phyloP scores from a whole-genome alignment of 2,329 filamentous ascomycete species.

The Ceratocystis papillata region DNA sequence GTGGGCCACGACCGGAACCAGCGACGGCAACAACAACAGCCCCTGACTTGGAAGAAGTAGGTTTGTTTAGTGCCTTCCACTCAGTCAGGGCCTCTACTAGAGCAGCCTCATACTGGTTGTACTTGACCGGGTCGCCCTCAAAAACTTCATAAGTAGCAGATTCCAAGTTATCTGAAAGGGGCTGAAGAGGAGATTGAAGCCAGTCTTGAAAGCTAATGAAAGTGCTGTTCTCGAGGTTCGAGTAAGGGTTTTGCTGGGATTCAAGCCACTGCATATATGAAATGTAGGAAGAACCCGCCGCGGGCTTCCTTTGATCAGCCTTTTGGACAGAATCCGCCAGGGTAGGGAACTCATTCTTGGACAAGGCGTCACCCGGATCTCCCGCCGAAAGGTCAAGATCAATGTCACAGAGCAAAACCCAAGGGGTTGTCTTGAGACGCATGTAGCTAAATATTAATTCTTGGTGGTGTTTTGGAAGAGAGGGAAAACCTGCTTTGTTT shows the following conservation, averaged over 20 bases:
- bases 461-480: constrained; percentile 52
- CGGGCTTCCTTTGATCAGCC: constrained; percentile 28
- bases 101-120: constrained; percentile 85
- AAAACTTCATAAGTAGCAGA: constrained; percentile 98
- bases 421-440: constrained; percentile 52
- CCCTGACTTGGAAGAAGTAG: constrained; percentile 59
- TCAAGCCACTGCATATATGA: constrained; percentile 79
- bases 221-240: constrained; percentile 41
- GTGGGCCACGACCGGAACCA: constrained; percentile 80
- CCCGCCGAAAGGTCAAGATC: constrained; percentile 37
- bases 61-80: constrained; percentile 61
- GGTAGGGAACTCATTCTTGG: constrained; percentile 53
- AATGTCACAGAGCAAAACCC: constrained; percentile 52
- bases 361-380: constrained; percentile 27
- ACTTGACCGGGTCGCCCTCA: constrained; percentile 96
- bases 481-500: constrained; percentile 52
- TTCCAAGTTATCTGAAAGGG: constrained; percentile 89
- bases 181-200: constrained; percentile 87
- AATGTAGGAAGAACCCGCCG: constrained; percentile 42
- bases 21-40: constrained; percentile 81
- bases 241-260: constrained; percentile 58
- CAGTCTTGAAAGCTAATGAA: constrained; percentile 71
- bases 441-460: constrained; percentile 51
- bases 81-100: constrained; percentile 70
- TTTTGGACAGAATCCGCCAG: constrained; percentile 52